Evolutionary conservation across 805 yeast genomes (phyloP).

Genomic region (Torulaspora franciscae): DNA sequence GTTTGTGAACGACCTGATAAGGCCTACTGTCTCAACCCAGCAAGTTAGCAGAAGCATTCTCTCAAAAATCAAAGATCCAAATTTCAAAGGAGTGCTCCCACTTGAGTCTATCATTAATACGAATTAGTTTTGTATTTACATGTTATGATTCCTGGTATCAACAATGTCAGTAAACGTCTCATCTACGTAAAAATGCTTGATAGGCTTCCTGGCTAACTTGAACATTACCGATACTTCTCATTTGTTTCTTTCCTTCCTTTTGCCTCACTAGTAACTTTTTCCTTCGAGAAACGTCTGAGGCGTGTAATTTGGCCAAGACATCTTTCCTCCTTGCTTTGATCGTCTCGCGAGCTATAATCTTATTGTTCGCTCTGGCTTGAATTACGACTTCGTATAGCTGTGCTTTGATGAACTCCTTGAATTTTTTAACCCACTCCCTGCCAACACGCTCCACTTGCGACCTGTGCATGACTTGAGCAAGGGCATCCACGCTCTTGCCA

Average conservation of each 20-base stretch:
- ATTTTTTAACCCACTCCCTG: constrained; percentile 73
- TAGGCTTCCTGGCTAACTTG: constrained; percentile 79
- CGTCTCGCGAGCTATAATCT: constrained; percentile 85
- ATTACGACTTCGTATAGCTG: constrained; percentile 90
- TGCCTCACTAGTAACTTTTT: constrained; percentile 84
- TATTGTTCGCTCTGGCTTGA: constrained; percentile 79
- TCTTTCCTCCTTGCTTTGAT: constrained; percentile 91
- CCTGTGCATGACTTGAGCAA: constrained; percentile 83
- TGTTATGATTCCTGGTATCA: neutral
- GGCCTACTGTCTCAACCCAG: constrained; percentile 65
- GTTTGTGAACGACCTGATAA: constrained; percentile 43
- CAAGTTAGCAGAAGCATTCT: constrained; percentile 58
- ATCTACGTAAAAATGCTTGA: constrained; percentile 64
- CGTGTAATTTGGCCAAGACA: constrained; percentile 90
- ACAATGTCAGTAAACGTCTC: neutral
- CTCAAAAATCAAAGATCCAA: constrained; percentile 48
- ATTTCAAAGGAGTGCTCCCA: constrained; percentile 53
- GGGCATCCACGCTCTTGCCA: constrained; percentile 84
- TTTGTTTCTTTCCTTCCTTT: constrained; percentile 85
- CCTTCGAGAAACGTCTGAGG: constrained; percentile 85
- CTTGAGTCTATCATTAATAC: constrained; percentile 42
- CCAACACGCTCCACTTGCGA: constrained; percentile 72
- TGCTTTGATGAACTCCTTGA: constrained; percentile 70
- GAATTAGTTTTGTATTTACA: constrained; percentile 5
- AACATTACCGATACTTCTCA: constrained; percentile 69